Base-by-base conservation (phyloP, 2,329 filamentous ascomycete species). In the Fusarium bactridioides region DNA sequence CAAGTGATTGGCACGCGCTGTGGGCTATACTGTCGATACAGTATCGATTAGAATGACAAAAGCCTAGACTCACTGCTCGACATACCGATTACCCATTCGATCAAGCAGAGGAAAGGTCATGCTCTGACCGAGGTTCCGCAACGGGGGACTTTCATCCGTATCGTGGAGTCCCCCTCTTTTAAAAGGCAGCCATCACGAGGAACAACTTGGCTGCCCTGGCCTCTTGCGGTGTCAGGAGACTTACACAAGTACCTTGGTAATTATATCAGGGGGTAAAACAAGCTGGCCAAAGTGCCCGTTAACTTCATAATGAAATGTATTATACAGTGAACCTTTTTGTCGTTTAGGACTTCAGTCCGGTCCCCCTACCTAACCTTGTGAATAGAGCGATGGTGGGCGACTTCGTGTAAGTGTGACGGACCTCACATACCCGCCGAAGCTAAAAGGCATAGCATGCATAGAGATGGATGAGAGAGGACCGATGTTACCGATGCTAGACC, bases 391-490 rank as follows among this genome's bases (percentile, higher is more conserved):
- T 60, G 68, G 61, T 61, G 47, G 57, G 54, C 31, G 41, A 41
- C 31, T 41, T 56, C 40, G 64, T 41, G 66, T 45, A 41, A 54
- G 69, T 77, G 77, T 78, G 75, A 78, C 59, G 64, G 57, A 58
- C 43, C 66, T 72, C 72, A 75, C 72, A 74, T 79, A 78, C 76
- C 77, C 78, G 78, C 78, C 77, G 74, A 56, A 61, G 75, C 78
- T 79, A 77, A 70, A 73, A 51, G 27, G 43, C 69, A 67, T 76
- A 71, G 72, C 73, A 78, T 76, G 76, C 74, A 76, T 77, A 64
- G 62, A 70, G 57, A 68, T 64, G 67, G 69, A 74, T 64, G 66
- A 61, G 64, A 54, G 65, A 72, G 68, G 64, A 55, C 60, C 60
- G 71, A 74, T 74, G 67, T 48, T 69, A 74, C 64, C 25, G 50